These are phyloP conservation scores for Clarireedia hainanense DNA, from an alignment of 2,329 filamentous ascomycete genomes.

Conservation along the genomic window DNA sequence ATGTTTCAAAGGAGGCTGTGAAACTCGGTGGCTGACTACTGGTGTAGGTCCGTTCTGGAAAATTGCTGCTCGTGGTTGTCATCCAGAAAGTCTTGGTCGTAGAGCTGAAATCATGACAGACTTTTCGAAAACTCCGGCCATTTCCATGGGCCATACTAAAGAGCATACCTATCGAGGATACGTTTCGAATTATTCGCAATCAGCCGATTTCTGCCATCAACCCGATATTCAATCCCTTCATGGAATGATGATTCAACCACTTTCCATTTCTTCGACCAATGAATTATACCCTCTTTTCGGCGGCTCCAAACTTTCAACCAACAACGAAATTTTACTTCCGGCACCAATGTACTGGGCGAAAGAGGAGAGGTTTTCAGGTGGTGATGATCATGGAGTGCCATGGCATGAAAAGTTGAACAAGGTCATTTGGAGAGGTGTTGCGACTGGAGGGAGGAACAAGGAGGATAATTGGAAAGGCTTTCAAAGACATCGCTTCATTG, in stretches of 20 bases:
- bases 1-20: constrained; percentile 32
- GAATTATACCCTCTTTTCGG: constrained; percentile 53
- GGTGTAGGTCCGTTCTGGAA: constrained; percentile 44
- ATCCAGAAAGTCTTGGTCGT: constrained; percentile 54
- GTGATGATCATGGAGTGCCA: constrained; percentile 43
- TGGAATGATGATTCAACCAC: constrained; percentile 47
- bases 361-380: constrained; percentile 53
- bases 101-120: constrained; percentile 35
- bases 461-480: constrained; percentile 45
- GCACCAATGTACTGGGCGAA: constrained; percentile 56
- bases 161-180: constrained; percentile 30
- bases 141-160: constrained; percentile 40
- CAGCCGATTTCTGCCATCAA: constrained; percentile 39
- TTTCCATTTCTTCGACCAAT: constrained; percentile 42
- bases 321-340: constrained; percentile 57
- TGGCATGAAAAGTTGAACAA: constrained; percentile 50
- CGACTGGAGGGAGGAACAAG: constrained; percentile 48
- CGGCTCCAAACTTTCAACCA: constrained; percentile 53
- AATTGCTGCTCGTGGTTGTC: constrained; percentile 51
- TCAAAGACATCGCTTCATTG: constrained; percentile 49
- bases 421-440: constrained; percentile 57
- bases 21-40: constrained; percentile 38
- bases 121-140: constrained; percentile 40
- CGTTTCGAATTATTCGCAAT: constrained; percentile 40
- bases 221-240: constrained; percentile 46